Evolutionary conservation across 2,329 filamentous ascomycete species (phyloP).

Genomic region (Penicillium capsulatum): DNA sequence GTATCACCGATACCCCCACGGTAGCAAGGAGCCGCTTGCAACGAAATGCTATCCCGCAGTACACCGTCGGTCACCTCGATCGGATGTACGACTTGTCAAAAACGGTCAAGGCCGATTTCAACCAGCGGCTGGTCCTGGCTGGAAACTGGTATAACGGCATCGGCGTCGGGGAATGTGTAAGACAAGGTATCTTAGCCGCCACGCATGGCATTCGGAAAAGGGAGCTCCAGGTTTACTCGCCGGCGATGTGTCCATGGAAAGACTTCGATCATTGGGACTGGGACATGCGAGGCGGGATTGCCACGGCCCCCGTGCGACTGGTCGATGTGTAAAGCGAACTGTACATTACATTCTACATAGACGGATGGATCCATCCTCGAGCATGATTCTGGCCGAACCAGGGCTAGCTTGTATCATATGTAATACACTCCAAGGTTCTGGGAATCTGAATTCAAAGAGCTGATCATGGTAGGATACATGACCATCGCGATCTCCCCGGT

Average conservation of each 20-base stretch:
- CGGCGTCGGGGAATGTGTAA: conserved; percentile 54
- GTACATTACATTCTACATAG: not conserved
- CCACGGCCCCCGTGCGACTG: conserved; percentile 24
- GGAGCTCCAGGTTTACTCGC: conserved; percentile 17
- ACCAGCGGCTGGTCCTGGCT: conserved; percentile 61
- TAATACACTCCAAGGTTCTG: not conserved
- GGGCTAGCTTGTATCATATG: too few species aligned
- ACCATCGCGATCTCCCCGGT: too few species aligned
- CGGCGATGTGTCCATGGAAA: conserved; percentile 19
- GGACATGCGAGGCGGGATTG: conserved; percentile 31
- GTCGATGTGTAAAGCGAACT: conserved; percentile 7
- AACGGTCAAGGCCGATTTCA: conserved; percentile 55
- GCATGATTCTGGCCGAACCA: too few species aligned
- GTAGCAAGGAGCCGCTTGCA: conserved; percentile 60
- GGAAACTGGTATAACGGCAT: conserved; percentile 52
- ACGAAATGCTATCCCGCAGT: conserved; percentile 82
- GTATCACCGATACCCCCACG: conserved; percentile 60
- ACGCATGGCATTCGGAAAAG: conserved; percentile 37
- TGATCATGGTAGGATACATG: not conserved
- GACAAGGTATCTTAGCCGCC: conserved; percentile 54
- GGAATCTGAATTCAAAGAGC: not conserved
- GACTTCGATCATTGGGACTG: conserved; percentile 20
- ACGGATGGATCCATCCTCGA: too few species aligned
- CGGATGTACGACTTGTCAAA: conserved; percentile 57
- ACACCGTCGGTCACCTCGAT: conserved; percentile 69